These are phyloP conservation scores for Pezicula radicicola DNA, from an alignment of 2,329 filamentous ascomycete genomes.

Conservation along the genomic window DNA sequence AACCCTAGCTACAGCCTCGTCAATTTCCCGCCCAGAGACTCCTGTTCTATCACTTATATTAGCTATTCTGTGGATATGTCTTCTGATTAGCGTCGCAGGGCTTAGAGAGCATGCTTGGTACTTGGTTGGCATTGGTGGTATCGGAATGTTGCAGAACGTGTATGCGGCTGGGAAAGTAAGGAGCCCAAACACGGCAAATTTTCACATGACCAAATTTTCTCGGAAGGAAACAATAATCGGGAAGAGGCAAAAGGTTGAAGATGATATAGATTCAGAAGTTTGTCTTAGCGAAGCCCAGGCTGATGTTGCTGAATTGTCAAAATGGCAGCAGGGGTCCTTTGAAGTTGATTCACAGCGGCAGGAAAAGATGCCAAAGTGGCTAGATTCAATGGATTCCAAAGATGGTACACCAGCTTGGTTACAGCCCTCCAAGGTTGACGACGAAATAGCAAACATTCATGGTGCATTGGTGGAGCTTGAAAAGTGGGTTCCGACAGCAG, in stretches of 20 bases:
- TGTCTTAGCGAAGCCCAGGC: too few species aligned
- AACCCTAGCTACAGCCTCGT: slow-evolving; percentile 1
- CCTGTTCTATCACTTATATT: slow-evolving; percentile 10
- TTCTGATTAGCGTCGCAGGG: slow-evolving; percentile 37
- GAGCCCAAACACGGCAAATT: slow-evolving; percentile 21
- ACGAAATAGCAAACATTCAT: too few species aligned
- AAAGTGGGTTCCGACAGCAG: too few species aligned
- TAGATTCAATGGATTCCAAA: too few species aligned
- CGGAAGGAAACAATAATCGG: slow-evolving; percentile 11
- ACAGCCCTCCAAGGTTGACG: too few species aligned
- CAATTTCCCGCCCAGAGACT: background rate
- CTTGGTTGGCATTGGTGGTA: slow-evolving; percentile 36
- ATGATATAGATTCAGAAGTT: background rate
- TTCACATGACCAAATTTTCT: slow-evolving; percentile 6
- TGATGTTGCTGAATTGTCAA: too few species aligned
- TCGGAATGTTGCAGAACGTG: slow-evolving; percentile 38
- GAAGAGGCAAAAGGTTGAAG: slow-evolving; percentile 4
- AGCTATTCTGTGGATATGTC: slow-evolving; percentile 34
- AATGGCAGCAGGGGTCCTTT: too few species aligned
- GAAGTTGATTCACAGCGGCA: too few species aligned
- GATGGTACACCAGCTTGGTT: too few species aligned
- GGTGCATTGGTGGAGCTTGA: too few species aligned
- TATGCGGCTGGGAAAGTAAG: slow-evolving; percentile 31
- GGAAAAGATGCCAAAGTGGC: too few species aligned
- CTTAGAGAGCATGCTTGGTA: slow-evolving; percentile 35